Conservation (phyloP, 352 stramenopile species). For the Phytophthora pistaciae region DNA sequence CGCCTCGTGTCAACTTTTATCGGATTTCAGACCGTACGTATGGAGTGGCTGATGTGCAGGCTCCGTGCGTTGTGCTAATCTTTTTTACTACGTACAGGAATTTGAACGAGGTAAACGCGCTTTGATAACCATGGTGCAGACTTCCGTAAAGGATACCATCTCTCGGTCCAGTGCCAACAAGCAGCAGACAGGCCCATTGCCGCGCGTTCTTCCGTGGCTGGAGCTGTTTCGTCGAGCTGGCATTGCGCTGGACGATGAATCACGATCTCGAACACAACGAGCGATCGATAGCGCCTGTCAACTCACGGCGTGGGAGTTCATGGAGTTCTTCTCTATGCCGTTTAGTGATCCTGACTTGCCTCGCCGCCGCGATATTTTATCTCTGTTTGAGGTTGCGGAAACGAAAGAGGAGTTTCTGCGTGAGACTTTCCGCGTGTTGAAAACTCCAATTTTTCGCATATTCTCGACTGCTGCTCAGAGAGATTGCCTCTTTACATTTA, state of each 20-base stretch:
- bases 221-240: slow-evolving; percentile 76
- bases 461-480: slow-evolving; percentile 42
- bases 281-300: slow-evolving; percentile 47
- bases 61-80: slow-evolving; percentile 11
- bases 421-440: slow-evolving; percentile 50
- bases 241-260: slow-evolving; percentile 63
- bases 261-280: slow-evolving; percentile 44
- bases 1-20: slow-evolving; percentile 71
- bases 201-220: slow-evolving; percentile 67
- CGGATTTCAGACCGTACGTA: slow-evolving; percentile 63
- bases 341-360: slow-evolving; percentile 72
- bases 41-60: not conserved
- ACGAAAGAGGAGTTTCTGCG: slow-evolving; percentile 68
- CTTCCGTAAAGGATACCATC: slow-evolving; percentile 30
- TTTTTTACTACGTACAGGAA: slow-evolving; percentile 28
- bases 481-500: slow-evolving; percentile 63
- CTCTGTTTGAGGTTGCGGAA: slow-evolving; percentile 69
- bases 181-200: slow-evolving; percentile 19
- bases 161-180: slow-evolving; percentile 29
- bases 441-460: slow-evolving; percentile 62
- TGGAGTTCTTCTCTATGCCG: slow-evolving; percentile 86
- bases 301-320: slow-evolving; percentile 77
- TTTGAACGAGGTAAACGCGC: slow-evolving; percentile 42
- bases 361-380: slow-evolving; percentile 65
- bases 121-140: slow-evolving; percentile 33